Percentiles rank a stretch among this genome's conserved stretches.
Evolutionary conservation across 192 early-diverging fungal genomes (phyloP).

Genomic region (Rhizoclosmatium sp.): DNA sequence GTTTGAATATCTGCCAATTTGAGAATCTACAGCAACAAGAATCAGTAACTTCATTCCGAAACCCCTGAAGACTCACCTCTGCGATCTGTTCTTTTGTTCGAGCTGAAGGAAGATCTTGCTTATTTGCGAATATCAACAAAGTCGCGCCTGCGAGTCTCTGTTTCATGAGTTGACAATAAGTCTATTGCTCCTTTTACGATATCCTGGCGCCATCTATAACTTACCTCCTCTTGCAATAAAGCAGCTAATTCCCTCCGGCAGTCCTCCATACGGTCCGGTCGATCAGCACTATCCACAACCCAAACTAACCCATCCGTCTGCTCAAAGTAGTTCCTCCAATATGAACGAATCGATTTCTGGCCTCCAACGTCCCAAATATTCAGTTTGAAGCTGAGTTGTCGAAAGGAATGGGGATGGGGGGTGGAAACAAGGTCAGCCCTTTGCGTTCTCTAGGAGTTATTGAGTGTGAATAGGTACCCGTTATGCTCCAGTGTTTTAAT

Average conservation of each 20-base stretch:
- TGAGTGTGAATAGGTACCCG: slow-evolving; percentile 50
- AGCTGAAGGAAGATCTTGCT: slow-evolving; percentile 93
- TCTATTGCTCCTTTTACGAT: neutral
- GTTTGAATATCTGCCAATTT: slow-evolving; percentile 75
- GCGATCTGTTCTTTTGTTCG: slow-evolving; percentile 74
- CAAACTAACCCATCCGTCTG: slow-evolving; percentile 97
- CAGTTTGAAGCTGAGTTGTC: slow-evolving; percentile 71
- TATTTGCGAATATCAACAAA: slow-evolving; percentile 95
- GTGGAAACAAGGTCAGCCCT: neutral
- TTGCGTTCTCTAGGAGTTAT: neutral
- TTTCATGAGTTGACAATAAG: neutral
- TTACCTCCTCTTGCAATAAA: slow-evolving; percentile 89
- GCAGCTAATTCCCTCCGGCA: slow-evolving; percentile 79
- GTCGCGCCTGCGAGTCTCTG: slow-evolving; percentile 91
- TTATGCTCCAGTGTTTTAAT: slow-evolving; percentile 93
- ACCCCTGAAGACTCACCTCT: slow-evolving; percentile 52
- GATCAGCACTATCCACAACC: slow-evolving; percentile 97
- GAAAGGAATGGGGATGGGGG: neutral
- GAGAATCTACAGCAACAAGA: slow-evolving; percentile 58
- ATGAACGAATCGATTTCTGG: slow-evolving; percentile 94
- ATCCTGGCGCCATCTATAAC: neutral
- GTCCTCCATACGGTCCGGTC: slow-evolving; percentile 76
- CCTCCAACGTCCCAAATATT: slow-evolving; percentile 99
- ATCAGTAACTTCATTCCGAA: neutral
- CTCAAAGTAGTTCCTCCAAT: slow-evolving; percentile 99